phyloP scores from a whole-genome alignment of 345 rosid genomes.

The Acer yangbiense region DNA sequence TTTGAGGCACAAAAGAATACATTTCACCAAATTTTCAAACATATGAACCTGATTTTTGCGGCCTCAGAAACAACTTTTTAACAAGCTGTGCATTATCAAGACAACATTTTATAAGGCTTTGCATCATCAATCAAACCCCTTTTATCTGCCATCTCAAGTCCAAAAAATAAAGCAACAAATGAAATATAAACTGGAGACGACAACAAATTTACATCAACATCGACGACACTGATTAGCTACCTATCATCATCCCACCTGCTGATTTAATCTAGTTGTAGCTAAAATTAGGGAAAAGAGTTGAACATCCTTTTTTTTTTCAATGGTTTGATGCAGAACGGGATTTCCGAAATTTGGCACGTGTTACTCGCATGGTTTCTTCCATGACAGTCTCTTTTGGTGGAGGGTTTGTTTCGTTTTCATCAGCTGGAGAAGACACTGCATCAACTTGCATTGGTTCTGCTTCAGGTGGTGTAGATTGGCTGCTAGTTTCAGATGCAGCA shows the following conservation, averaged over 20 bases:
- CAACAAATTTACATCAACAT: conserved; percentile 45
- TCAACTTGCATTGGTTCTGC: conserved; percentile 50
- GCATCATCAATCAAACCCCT: not conserved
- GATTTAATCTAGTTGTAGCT: conserved; percentile 23
- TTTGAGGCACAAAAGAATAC: too few relatives aligned
- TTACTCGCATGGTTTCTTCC: conserved; percentile 47
- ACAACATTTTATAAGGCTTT: not conserved
- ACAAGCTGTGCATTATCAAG: not conserved
- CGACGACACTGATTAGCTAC: conserved; percentile 26
- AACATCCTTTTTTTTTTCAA: conserved; percentile 25
- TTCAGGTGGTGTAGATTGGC: conserved; percentile 37
- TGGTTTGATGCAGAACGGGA: conserved; percentile 41
- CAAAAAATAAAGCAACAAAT: conserved; percentile 50
- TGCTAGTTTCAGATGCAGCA: conserved; percentile 39
- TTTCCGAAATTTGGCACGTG: conserved; percentile 55
- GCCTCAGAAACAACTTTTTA: not conserved
- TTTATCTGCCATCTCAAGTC: conserved; percentile 22
- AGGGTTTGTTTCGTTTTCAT: conserved; percentile 36
- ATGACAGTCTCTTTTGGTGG: conserved; percentile 54
- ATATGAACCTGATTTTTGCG: too few relatives aligned
- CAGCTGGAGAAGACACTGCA: conserved; percentile 39
- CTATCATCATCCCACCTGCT: conserved; percentile 33
- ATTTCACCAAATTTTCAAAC: not conserved
- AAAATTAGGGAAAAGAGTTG: conserved; percentile 14
- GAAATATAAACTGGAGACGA: conserved; percentile 30